Percentiles rank a stretch among this genome's conserved stretches.
These are phyloP conservation scores for Penicillium canariense DNA, from an alignment of 495 filamentous ascomycete genomes.

Conservation along the genomic window DNA sequence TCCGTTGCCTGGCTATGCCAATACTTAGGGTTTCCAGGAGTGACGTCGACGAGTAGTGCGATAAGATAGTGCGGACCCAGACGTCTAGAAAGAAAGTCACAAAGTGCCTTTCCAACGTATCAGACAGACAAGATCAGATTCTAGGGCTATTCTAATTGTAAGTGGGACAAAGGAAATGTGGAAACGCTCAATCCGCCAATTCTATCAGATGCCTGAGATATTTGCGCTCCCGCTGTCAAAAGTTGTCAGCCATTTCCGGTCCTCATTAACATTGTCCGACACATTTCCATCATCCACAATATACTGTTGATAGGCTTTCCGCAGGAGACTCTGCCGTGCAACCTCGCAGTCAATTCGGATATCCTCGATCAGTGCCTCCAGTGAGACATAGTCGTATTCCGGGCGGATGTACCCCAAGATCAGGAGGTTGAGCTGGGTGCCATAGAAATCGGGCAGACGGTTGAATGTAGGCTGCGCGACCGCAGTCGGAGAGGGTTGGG, in stretches of 20 bases:
- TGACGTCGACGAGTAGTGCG: conserved; percentile 26
- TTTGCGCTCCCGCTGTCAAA: conserved; percentile 13
- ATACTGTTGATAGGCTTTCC: conserved; percentile 63
- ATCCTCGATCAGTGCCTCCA: conserved; percentile 82
- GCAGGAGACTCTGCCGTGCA: conserved; percentile 65
- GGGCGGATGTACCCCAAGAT: conserved; percentile 85
- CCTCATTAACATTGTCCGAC: conserved; percentile 23
- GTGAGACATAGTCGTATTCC: conserved; percentile 81
- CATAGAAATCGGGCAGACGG: conserved; percentile 77
- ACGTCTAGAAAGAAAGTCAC: too few relatives aligned
- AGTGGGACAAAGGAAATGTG: too few relatives aligned
- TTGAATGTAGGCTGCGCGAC: conserved; percentile 33
- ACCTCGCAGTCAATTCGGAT: conserved; percentile 88
- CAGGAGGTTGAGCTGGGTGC: conserved; percentile 67
- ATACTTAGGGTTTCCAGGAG: conserved; percentile 21
- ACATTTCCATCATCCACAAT: conserved; percentile 39
- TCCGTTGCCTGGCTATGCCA: conserved; percentile 14
- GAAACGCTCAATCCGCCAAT: conserved; percentile 1
- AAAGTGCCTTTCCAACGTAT: too few relatives aligned
- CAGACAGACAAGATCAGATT: too few relatives aligned
- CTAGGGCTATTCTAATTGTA: not conserved
- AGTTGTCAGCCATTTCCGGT: conserved; percentile 40
- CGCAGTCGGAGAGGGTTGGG: conserved; percentile 48
- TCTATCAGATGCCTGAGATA: not conserved
- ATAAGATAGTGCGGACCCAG: conserved; percentile 9